Conservation (phyloP, 2,329 filamentous ascomycete species). For the Cryphonectria naterciae region DNA sequence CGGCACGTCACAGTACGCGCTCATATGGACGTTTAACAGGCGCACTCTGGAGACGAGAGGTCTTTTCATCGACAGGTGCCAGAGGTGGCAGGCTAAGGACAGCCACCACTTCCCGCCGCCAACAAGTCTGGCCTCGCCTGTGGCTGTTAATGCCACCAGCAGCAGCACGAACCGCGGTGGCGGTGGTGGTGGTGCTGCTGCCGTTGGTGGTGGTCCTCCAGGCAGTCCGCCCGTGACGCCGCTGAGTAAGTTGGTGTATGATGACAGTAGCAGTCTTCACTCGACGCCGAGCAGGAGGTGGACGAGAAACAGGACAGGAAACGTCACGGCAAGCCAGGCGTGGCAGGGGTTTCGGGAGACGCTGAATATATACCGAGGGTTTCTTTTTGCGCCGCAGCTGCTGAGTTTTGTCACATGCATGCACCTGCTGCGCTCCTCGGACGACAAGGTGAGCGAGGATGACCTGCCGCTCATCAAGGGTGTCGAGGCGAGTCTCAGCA, state of each 20-base stretch:
- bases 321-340: conserved; percentile 20
- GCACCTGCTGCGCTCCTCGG: conserved; percentile 32
- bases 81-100: conserved; percentile 20
- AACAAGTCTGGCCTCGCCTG: background rate
- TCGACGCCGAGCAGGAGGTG: conserved; percentile 18
- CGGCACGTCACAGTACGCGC: conserved; percentile 33
- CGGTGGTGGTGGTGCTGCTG: too few species aligned
- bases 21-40: conserved; percentile 36
- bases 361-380: conserved; percentile 30
- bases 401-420: conserved; percentile 34
- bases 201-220: background rate
- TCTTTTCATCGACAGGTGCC: conserved; percentile 32
- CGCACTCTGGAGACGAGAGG: conserved; percentile 29
- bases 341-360: conserved; percentile 32
- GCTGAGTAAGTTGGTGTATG: background rate
- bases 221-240: conserved; percentile 15
- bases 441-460: conserved; percentile 32
- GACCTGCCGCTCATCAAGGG: conserved; percentile 27
- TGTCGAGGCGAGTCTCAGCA: conserved; percentile 31
- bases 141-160: too few species aligned
- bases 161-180: background rate
- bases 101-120: background rate
- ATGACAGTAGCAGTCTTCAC: background rate
- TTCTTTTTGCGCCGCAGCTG: conserved; percentile 32
- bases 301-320: conserved; percentile 2